Base-by-base conservation (phyloP, 2,329 filamentous ascomycete species). In the Ceratocystis lukuohia region DNA sequence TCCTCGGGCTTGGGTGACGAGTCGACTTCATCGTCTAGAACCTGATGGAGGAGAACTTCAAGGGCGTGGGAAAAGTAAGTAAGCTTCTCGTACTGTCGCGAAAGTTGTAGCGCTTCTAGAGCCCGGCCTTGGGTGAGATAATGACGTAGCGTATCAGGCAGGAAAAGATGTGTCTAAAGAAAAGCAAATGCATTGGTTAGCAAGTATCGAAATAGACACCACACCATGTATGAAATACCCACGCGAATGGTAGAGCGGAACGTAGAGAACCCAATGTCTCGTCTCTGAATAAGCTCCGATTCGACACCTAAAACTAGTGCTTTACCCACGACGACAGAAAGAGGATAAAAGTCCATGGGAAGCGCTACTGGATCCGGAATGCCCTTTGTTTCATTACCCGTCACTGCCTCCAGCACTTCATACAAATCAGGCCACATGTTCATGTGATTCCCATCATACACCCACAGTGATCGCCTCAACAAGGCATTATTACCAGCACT, bases 11-110 rank as follows among this genome's bases (percentile, higher is more conserved):
- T 76, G 1, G 85, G 85, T 3, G 80, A 79, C 0, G 82, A 79
- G 68, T 97, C 94, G 1, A 96, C 93, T 74, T 96, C 94, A 70
- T 96, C 91, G 71, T 99, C 94, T 1, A 99, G 80, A 3, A 97
- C 91, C 70, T 94, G 88, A 73, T 99, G 94, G 12, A 99, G 80
- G 22, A 99, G 80, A 56, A 99, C 85, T 74, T 99, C 94, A 33
- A 99, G 81, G 0, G 89, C 93, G 73, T 99, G 94, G 0, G 92
- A 83, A 73, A 97, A 96, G 74, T 99, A 99, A 64, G 89, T 88
- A 2, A 99, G 80, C 67, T 89, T 82, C 71, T 92, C 86, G 73
- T 96, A 97, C 71, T 92, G 88, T 71, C 89, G 87, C 6, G 91
- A 90, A 15, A 97, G 79, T 67, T 87, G 86, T 57, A 95, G 82